Conservation (phyloP, 768 basidiomycete genomes). For the Tricholoma sp. region DNA sequence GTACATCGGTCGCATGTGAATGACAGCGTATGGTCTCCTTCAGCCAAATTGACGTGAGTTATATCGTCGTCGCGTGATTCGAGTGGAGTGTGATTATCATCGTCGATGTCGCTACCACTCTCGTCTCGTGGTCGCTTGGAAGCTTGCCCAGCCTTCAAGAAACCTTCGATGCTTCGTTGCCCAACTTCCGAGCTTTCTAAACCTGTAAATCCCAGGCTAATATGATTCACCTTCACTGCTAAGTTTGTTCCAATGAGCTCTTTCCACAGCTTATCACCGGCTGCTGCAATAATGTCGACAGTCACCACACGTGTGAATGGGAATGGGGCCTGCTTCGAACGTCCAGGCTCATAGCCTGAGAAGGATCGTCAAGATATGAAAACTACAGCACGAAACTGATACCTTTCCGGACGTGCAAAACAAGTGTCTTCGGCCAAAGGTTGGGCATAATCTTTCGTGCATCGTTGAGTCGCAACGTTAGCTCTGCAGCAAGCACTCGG, state of each 20-base stretch:
- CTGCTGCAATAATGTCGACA: slow-evolving; percentile 69
- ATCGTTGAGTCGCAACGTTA: slow-evolving; percentile 80
- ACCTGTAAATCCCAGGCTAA: slow-evolving; percentile 73
- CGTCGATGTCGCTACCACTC: slow-evolving; percentile 12
- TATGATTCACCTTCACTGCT: slow-evolving; percentile 63
- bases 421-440: slow-evolving; percentile 91
- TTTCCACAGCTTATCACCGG: slow-evolving; percentile 81
- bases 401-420: slow-evolving; percentile 75
- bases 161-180: slow-evolving; percentile 84
- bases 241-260: slow-evolving; percentile 64
- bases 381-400: not conserved
- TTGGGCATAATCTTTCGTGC: slow-evolving; percentile 68
- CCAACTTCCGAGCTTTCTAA: slow-evolving; percentile 73
- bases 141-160: slow-evolving; percentile 48
- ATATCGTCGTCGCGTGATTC: slow-evolving; percentile 1
- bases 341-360: slow-evolving; percentile 57
- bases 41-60: not conserved
- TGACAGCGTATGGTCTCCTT: slow-evolving; percentile 19
- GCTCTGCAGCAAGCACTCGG: slow-evolving; percentile 83
- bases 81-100: not conserved
- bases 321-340: slow-evolving; percentile 84
- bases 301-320: slow-evolving; percentile 74
- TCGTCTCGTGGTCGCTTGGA: slow-evolving; percentile 37
- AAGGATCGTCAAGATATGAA: slow-evolving; percentile 1
- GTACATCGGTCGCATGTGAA: slow-evolving; percentile 60